Percentiles rank a stretch among this genome's conserved stretches.
phyloP scores from a whole-genome alignment of 2,329 filamentous ascomycete genomes.

The Huntiella savannae region DNA sequence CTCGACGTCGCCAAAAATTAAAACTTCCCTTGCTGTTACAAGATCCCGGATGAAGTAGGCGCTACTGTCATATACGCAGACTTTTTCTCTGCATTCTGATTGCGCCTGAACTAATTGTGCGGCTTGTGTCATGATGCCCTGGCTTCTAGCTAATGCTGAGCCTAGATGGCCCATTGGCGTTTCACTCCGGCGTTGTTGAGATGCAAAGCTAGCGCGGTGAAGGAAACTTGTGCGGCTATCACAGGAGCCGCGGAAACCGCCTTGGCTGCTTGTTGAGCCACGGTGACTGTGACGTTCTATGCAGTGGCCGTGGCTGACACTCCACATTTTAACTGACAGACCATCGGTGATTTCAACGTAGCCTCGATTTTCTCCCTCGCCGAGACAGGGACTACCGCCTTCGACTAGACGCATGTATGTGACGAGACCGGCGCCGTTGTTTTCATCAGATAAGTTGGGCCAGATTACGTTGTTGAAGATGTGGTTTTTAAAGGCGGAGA shows the following conservation, averaged over 20 bases:
- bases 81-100: constrained; percentile 23
- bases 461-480: constrained; percentile 97
- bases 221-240: constrained; percentile 21
- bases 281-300: constrained; percentile 54
- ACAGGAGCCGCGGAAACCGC: constrained; percentile 29
- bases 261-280: constrained; percentile 32
- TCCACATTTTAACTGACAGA: constrained; percentile 71
- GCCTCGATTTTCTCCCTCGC: constrained; percentile 58
- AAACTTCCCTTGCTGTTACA: constrained; percentile 50
- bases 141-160: constrained; percentile 5
- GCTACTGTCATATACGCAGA: constrained; percentile 69
- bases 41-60: constrained; percentile 82
- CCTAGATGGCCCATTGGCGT: constrained; percentile 7
- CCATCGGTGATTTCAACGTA: constrained; percentile 82
- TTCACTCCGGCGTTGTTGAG: constrained; percentile 5
- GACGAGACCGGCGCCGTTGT: constrained; percentile 78
- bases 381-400: constrained; percentile 68
- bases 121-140: constrained; percentile 10
- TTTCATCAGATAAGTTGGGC: constrained; percentile 93
- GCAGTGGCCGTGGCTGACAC: constrained; percentile 78
- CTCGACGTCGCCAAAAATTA: constrained; percentile 92
- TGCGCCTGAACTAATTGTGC: constrained; percentile 11
- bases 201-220: constrained; percentile 11
- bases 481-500: constrained; percentile 77
- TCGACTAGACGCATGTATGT: constrained; percentile 80